Evolutionary conservation across 1,139 yeast species (phyloP), one percentile per base, ranked within the genome.

Genomic region (Geotrichum restrictum): DNA sequence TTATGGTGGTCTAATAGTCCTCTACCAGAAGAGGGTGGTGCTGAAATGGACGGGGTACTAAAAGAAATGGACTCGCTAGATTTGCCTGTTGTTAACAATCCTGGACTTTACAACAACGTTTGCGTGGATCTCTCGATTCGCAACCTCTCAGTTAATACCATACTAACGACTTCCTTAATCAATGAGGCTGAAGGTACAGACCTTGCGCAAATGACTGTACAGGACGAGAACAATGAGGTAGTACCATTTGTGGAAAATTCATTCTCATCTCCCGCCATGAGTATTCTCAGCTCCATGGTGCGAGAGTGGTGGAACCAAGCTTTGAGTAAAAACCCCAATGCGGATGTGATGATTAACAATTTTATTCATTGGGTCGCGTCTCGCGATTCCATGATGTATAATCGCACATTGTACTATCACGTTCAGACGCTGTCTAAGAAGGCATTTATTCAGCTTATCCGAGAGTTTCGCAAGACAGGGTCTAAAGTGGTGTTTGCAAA

Each of bases 231-330:
- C 19, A 57, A 56, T 10, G 64, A 60, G 5, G 56, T 64, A 13
- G 53, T 62, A 4, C 69, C 68, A 2, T 67, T 70, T 42, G 63
- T 65, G 80, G 19, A 79, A 77, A 44, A 81, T 81, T 80, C 95
- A 0, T 89, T 91, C 62, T 83, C 91, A n/a, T 76, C 82, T 0
- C 82, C 88, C 0, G 88, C 96, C 1, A 73, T 93, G 56, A 68
- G 76, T 14, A 84, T 85, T 0, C 75, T 94, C 56, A 79, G 95
- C 64, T 69, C 77, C 3, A 74, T 93, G 79, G 85, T 94, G 7
- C 88, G 85, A 62, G 82, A 78, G 41, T 88, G 97, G 96, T 93
- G 98, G 97, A 95, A 88, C 64, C 87, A 83, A 64, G 98, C 97
- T 0, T 71, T 87, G 53, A 74, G 75, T 32, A 81, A 81, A 56